Conservation (phyloP, 2,329 filamentous ascomycete species). For the Fusarium papillatum region DNA sequence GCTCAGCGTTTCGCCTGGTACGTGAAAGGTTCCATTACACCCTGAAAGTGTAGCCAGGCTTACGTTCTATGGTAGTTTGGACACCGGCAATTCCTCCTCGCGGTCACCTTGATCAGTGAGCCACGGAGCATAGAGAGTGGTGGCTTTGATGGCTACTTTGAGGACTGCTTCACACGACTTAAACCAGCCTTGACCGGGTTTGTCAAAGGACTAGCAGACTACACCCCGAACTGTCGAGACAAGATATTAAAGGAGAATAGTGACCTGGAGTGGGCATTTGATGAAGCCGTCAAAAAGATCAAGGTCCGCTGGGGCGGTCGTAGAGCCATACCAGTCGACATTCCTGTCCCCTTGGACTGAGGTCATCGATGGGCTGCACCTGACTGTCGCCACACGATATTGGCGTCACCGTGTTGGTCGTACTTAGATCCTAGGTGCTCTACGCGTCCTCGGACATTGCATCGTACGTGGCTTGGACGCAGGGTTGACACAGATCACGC, state of each 20-base stretch:
- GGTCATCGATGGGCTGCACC: conserved; percentile 15
- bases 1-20: conserved; percentile 14
- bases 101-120: conserved; percentile 6
- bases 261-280: conserved; percentile 16
- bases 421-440: not conserved
- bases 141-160: conserved; percentile 23
- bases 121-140: conserved; percentile 8
- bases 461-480: conserved; percentile 11
- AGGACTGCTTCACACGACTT: conserved; percentile 22
- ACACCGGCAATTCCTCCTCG: conserved; percentile 21
- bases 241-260: conserved; percentile 24
- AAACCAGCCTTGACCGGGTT: conserved; percentile 9
- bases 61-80: conserved; percentile 14
- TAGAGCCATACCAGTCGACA: conserved; percentile 4
- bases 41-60: not conserved
- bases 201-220: conserved; percentile 8
- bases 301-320: not conserved
- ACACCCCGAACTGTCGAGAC: conserved; percentile 11
- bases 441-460: conserved; percentile 1
- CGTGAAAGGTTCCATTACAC: not conserved
- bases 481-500: conserved; percentile 14
- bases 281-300: conserved; percentile 4
- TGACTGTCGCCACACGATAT: not conserved
- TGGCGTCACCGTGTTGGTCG: conserved; percentile 7
- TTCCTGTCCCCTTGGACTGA: conserved; percentile 23